phyloP scores from a whole-genome alignment of 2,329 filamentous ascomycete genomes.

The Penicillium freii region DNA sequence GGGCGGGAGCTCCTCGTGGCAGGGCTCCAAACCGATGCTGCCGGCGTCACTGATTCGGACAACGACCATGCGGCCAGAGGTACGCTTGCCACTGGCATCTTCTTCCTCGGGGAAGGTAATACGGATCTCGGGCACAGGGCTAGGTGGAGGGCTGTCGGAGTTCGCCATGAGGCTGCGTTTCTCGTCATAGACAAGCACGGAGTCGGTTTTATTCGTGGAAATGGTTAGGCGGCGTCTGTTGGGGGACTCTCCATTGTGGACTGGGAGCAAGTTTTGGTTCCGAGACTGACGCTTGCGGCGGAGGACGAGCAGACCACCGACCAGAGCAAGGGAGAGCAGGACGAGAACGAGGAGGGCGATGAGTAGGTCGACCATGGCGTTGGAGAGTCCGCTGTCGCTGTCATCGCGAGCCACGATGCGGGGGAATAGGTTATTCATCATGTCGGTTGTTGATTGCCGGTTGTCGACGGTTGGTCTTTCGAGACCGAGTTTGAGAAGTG shows the following conservation, averaged over 20 bases:
- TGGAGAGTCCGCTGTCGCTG: conserved; percentile 51
- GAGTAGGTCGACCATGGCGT: conserved; percentile 70
- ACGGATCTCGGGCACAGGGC: conserved; percentile 91
- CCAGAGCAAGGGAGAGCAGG: conserved; percentile 67
- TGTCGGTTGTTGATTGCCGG: conserved; percentile 13
- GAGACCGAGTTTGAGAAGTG: not conserved
- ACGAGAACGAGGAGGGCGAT: conserved; percentile 76
- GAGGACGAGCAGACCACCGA: conserved; percentile 68
- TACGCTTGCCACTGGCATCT: conserved; percentile 69
- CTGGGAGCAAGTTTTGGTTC: conserved; percentile 56
- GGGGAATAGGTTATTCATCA: conserved; percentile 44
- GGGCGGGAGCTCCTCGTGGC: conserved; percentile 75
- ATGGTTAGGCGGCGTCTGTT: conserved; percentile 61
- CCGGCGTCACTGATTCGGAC: conserved; percentile 86
- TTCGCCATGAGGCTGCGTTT: conserved; percentile 76
- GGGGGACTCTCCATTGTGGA: conserved; percentile 63
- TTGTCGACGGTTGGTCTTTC: conserved; percentile 5
- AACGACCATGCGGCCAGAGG: conserved; percentile 84
- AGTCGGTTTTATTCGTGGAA: conserved; percentile 61
- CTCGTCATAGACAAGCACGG: conserved; percentile 73
- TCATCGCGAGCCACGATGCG: conserved; percentile 53
- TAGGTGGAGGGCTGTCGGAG: conserved; percentile 70
- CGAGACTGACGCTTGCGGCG: conserved; percentile 63
- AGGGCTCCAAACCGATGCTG: conserved; percentile 81
- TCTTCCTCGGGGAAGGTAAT: conserved; percentile 98